Conservation (phyloP, 2,329 filamentous ascomycete species). For the Leptographium lundbergii region DNA sequence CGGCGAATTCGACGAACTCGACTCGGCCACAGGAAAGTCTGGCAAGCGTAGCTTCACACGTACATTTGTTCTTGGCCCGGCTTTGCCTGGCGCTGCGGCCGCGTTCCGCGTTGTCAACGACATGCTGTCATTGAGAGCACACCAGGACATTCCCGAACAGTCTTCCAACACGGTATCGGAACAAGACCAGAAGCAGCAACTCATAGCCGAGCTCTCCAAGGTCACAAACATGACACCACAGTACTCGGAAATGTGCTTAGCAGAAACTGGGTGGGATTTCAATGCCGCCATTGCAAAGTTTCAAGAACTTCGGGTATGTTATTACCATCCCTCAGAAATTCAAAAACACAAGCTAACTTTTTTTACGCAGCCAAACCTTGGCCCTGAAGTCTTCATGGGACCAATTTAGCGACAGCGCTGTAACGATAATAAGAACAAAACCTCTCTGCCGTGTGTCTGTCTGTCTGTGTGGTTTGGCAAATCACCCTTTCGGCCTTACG, state of each 20-base stretch:
- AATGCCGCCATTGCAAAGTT: constrained; percentile 64
- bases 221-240: constrained; percentile 69
- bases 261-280: constrained; percentile 69
- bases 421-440: neutral
- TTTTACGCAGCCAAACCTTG: constrained; percentile 8
- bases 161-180: constrained; percentile 12
- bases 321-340: neutral
- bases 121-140: constrained; percentile 60
- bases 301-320: constrained; percentile 57
- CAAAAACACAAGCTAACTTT: constrained; percentile 2
- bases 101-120: constrained; percentile 68
- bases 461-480: neutral
- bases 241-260: constrained; percentile 71
- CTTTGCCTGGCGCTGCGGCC: constrained; percentile 43
- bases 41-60: constrained; percentile 70
- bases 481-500: neutral
- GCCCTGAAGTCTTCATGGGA: constrained; percentile 10
- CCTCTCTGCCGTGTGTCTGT: neutral
- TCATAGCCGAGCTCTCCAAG: constrained; percentile 62
- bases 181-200: constrained; percentile 46
- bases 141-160: constrained; percentile 35
- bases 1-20: constrained; percentile 70
- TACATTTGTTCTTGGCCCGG: constrained; percentile 67
- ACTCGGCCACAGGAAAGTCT: constrained; percentile 39
- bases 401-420: constrained; percentile 1